Percentiles rank a stretch among this genome's conserved stretches.
These are phyloP conservation scores for Forsythia suspensa DNA, from an alignment of 257 asterid genomes.

Conservation along the genomic window DNA sequence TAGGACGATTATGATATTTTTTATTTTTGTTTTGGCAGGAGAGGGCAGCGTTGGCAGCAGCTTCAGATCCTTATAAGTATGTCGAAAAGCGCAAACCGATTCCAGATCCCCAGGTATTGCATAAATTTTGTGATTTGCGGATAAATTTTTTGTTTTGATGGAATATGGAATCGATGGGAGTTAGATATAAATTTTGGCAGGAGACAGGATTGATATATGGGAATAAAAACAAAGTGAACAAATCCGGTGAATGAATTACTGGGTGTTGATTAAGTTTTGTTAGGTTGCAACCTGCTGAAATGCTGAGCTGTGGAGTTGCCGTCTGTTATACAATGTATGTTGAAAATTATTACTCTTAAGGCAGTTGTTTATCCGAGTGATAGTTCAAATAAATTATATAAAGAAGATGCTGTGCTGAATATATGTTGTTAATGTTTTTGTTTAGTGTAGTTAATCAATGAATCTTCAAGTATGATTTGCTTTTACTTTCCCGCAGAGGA, in stretches of 20 bases:
- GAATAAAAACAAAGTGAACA: constrained; percentile 45
- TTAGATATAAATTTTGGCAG: constrained; percentile 33
- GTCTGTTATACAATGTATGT: constrained; percentile 28
- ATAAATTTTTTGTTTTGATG: constrained; percentile 5
- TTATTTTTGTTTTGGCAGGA: constrained; percentile 39
- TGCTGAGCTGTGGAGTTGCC: constrained; percentile 23
- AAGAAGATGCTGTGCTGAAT: constrained; percentile 13
- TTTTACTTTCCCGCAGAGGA: not conserved
- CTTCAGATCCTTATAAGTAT: constrained; percentile 62
- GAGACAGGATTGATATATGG: constrained; percentile 81
- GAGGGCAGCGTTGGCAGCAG: constrained; percentile 74
- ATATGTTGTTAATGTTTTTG: constrained; percentile 10
- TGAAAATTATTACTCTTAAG: not conserved
- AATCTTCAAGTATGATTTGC: not conserved
- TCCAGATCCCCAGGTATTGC: constrained; percentile 83
- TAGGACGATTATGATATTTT: not conserved
- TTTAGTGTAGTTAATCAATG: not conserved
- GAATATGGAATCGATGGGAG: constrained; percentile 14
- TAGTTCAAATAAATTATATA: constrained; percentile 27
- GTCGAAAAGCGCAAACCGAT: constrained; percentile 76
- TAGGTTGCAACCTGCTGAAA: constrained; percentile 31
- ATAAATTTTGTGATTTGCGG: not conserved
- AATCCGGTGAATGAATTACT: constrained; percentile 36
- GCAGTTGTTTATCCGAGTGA: constrained; percentile 10
- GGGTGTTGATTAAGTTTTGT: constrained; percentile 40